These are phyloP conservation scores for Aegilops bicornis DNA, from an alignment of 176 grass and related monocot species.

Conservation along the genomic window DNA sequence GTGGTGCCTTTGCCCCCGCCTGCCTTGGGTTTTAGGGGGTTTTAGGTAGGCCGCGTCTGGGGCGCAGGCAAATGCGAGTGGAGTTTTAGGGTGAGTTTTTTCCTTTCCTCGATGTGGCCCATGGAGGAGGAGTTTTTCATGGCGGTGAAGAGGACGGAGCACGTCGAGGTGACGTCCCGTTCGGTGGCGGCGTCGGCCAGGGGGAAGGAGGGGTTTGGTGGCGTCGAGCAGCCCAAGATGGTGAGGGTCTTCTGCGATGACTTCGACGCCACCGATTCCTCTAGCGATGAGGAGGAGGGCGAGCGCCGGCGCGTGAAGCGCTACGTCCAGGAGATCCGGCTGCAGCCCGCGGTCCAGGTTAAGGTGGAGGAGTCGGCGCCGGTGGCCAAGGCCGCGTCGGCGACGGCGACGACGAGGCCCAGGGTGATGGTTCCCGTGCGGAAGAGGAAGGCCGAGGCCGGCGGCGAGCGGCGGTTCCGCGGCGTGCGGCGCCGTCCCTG, in stretches of 20 bases:
- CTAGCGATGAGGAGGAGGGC: slow-evolving; percentile 55
- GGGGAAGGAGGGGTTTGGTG: not conserved
- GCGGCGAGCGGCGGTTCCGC: slow-evolving; percentile 63
- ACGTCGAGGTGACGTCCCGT: slow-evolving; percentile 60
- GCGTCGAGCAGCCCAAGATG: slow-evolving; percentile 18
- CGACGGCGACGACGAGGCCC: not conserved
- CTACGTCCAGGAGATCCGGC: slow-evolving; percentile 82
- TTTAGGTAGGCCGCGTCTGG: not conserved
- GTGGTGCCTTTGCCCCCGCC: not conserved
- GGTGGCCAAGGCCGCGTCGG: not conserved
- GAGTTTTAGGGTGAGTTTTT: not conserved
- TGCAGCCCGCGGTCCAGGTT: slow-evolving; percentile 20
- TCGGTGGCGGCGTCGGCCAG: not conserved
- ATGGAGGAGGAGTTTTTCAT: slow-evolving; percentile 47
- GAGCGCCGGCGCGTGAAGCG: slow-evolving; percentile 50
- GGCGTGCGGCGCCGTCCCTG: slow-evolving; percentile 83
- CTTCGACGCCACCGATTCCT: slow-evolving; percentile 86
- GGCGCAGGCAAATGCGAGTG: slow-evolving; percentile 30
- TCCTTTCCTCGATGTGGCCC: slow-evolving; percentile 12
- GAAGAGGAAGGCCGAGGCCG: slow-evolving; percentile 50
- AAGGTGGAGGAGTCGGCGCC: not conserved
- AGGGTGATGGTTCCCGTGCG: not conserved
- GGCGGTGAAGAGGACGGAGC: slow-evolving; percentile 64
- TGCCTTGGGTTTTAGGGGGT: slow-evolving; percentile 5
- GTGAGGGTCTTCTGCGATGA: slow-evolving; percentile 79